Conservation (phyloP, 2,329 filamentous ascomycete genomes). For the Fusarium anthophilum region DNA sequence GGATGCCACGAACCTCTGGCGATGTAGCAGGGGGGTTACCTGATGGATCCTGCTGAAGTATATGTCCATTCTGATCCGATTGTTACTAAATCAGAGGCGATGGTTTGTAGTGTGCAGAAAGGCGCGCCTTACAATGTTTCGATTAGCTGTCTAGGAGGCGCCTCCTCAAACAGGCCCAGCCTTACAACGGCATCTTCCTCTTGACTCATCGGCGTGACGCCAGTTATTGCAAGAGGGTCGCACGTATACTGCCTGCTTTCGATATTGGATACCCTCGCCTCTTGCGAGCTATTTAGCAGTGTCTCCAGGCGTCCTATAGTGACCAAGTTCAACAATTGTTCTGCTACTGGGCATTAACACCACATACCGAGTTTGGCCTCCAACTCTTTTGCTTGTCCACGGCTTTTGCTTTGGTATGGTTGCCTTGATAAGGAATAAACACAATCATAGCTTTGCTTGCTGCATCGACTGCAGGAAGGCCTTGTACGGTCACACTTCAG, state of each 20-base stretch:
- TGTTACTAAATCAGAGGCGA: neutral
- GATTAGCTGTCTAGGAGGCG: neutral
- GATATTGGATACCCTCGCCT: neutral
- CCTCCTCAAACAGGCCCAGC: neutral
- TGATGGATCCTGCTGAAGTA: slow-evolving; percentile 5
- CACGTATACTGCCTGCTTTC: neutral
- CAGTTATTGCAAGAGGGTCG: neutral
- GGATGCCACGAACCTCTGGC: slow-evolving; percentile 4
- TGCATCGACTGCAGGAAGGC: slow-evolving; percentile 8
- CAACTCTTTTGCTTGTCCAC: neutral
- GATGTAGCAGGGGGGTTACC: slow-evolving; percentile 2
- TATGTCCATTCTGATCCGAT: neutral
- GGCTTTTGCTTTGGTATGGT: neutral
- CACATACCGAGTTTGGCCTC: slow-evolving; percentile 3
- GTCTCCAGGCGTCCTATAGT: neutral
- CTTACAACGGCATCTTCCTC: neutral
- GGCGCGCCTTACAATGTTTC: neutral
- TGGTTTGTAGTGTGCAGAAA: neutral
- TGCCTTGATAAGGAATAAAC: slow-evolving; percentile 8
- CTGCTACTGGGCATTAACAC: no score
- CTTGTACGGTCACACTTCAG: slow-evolving; percentile 10
- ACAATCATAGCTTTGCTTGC: slow-evolving; percentile 12
- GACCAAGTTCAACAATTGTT: neutral
- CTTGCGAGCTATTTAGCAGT: neutral
- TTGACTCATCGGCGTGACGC: neutral